Conservation (phyloP, 768 basidiomycete genomes). For the Dacryopinax primogenitus region DNA sequence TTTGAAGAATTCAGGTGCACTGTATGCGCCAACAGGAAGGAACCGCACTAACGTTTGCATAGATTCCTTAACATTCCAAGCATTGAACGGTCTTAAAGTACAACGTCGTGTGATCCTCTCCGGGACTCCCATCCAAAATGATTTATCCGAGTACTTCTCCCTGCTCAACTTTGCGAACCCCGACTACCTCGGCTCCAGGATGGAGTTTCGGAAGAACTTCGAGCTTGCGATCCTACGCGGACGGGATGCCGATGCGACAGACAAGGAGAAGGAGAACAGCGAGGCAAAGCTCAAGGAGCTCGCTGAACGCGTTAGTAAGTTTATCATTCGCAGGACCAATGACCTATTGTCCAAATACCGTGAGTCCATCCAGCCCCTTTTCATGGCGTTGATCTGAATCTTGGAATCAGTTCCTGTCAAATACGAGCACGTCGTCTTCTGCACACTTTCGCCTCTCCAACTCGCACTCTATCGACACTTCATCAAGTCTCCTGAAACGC, state of each 20-base stretch:
- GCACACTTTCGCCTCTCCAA: slow-evolving; percentile 71
- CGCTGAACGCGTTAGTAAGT: slow-evolving; percentile 73
- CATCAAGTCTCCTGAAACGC: slow-evolving; percentile 85
- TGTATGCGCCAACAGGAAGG: slow-evolving; percentile 11
- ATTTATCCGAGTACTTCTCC: slow-evolving; percentile 88
- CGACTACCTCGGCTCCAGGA: slow-evolving; percentile 72
- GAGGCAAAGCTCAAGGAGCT: slow-evolving; percentile 88
- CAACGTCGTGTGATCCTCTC: slow-evolving; percentile 85
- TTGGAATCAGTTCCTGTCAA: slow-evolving; percentile 76
- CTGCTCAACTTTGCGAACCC: slow-evolving; percentile 88
- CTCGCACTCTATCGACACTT: slow-evolving; percentile 75
- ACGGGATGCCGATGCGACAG: slow-evolving; percentile 76
- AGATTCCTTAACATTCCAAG: slow-evolving; percentile 82
- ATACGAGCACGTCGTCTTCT: slow-evolving; percentile 97
- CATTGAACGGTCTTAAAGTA: slow-evolving; percentile 70
- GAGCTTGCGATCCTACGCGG: slow-evolving; percentile 85
- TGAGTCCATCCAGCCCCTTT: slow-evolving; percentile 33
- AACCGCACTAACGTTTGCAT: slow-evolving; percentile 19
- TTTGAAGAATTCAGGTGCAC: slow-evolving; percentile 81
- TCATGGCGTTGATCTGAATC: slow-evolving; percentile 13
- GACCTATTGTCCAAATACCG: slow-evolving; percentile 89
- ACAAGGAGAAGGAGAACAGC: slow-evolving; percentile 59
- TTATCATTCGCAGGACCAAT: slow-evolving; percentile 90
- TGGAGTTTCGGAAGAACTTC: slow-evolving; percentile 89
- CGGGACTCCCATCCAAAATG: slow-evolving; percentile 92